Conservation (phyloP, 1,284 basidiomycete species). For the Cutaneotrichosporon cutaneum region DNA sequence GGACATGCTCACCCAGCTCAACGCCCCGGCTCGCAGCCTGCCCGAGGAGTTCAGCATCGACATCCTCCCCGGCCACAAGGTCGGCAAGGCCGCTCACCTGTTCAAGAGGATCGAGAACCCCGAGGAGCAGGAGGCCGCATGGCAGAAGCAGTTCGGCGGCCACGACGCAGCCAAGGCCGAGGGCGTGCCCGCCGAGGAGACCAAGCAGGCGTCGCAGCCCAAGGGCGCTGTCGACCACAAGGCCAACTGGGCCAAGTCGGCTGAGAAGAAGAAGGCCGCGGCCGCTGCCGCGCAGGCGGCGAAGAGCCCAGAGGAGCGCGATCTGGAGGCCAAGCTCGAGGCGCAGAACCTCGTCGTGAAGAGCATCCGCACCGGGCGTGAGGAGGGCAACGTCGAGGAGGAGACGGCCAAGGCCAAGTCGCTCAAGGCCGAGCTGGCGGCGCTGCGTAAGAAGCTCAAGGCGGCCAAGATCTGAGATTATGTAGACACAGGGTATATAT, state of each 20-base stretch:
- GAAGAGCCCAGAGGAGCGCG: constrained; percentile 53
- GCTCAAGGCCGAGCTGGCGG: constrained; percentile 66
- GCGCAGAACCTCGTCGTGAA: constrained; percentile 73
- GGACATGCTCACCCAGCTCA: constrained; percentile 80
- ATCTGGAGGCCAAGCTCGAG: constrained; percentile 62
- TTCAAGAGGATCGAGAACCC: constrained; percentile 84
- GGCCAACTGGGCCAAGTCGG: constrained; percentile 33
- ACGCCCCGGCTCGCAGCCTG: constrained; percentile 79
- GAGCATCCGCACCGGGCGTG: constrained; percentile 64
- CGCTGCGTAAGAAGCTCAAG: constrained; percentile 51
- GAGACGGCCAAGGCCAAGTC: constrained; percentile 59
- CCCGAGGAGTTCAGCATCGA: constrained; percentile 69
- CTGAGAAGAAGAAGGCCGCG: constrained; percentile 40
- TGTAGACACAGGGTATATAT: background rate
- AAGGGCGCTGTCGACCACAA: constrained; percentile 43
- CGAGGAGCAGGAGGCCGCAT: constrained; percentile 72
- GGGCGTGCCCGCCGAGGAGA: constrained; percentile 33
- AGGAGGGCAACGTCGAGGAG: constrained; percentile 54
- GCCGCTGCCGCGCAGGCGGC: constrained; percentile 41
- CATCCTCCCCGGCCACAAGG: constrained; percentile 79
- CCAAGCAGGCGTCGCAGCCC: constrained; percentile 29
- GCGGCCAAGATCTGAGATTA: constrained; percentile 25
- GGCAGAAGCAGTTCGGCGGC: constrained; percentile 79
- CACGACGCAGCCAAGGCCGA: constrained; percentile 51
- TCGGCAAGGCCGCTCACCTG: constrained; percentile 83